These are phyloP conservation scores for Peronosclerospora sorghi DNA, from an alignment of 352 stramenopile species.

Conservation along the genomic window DNA sequence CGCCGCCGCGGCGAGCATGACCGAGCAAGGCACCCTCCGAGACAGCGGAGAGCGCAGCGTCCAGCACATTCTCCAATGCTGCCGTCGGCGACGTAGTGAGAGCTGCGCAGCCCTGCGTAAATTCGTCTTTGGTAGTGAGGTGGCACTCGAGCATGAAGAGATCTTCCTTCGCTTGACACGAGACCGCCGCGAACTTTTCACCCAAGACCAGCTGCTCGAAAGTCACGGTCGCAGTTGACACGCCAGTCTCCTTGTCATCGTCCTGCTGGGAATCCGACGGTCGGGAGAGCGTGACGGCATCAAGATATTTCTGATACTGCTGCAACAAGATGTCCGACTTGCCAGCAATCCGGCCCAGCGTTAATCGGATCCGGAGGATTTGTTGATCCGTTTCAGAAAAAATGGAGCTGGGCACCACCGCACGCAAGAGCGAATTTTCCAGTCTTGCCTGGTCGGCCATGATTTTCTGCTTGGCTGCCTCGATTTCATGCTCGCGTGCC, in stretches of 20 bases:
- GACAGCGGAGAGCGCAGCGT: slow-evolving; percentile 56
- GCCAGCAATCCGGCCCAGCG: slow-evolving; percentile 45
- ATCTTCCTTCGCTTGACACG: slow-evolving; percentile 56
- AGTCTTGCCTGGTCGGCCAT: no score
- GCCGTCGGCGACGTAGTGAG: slow-evolving; percentile 34
- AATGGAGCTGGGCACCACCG: slow-evolving; percentile 56
- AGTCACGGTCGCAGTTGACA: slow-evolving; percentile 7
- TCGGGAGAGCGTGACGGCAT: slow-evolving; percentile 24
- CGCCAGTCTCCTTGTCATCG: slow-evolving; percentile 28
- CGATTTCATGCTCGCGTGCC: no score
- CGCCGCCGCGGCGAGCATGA: slow-evolving; percentile 9
- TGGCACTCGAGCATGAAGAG: slow-evolving; percentile 66
- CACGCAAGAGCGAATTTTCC: slow-evolving; percentile 57
- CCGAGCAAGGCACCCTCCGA: slow-evolving; percentile 43
- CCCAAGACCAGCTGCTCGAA: slow-evolving; percentile 51
- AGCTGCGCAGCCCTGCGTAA: slow-evolving; percentile 24
- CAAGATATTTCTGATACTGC: slow-evolving; percentile 54
- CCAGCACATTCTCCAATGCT: slow-evolving; percentile 44
- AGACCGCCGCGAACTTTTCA: slow-evolving; percentile 45
- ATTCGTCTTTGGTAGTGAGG: slow-evolving; percentile 64
- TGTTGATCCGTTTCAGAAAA: slow-evolving; percentile 68
- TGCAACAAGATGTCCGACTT: slow-evolving; percentile 64
- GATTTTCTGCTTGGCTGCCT: no score
- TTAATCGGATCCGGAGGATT: slow-evolving; percentile 56
- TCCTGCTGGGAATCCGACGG: no score